Evolutionary conservation across 1,139 yeast species (phyloP).

Genomic region (Magnusiomyces tetraspermus): DNA sequence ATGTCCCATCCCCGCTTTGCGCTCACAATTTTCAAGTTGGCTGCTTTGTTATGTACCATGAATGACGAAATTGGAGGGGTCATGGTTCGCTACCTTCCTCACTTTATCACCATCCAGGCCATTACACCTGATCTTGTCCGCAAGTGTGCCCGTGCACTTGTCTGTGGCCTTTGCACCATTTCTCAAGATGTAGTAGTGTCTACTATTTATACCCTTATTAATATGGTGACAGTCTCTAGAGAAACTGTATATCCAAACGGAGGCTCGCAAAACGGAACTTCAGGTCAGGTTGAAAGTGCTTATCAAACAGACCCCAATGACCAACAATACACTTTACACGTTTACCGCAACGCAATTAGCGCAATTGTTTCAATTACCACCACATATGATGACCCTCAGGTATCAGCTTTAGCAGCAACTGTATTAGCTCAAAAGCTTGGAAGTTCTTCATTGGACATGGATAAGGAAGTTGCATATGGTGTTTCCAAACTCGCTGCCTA

Average conservation of each 20-base stretch:
- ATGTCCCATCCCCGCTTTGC: conserved; percentile 34
- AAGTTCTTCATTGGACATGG: conserved; percentile 35
- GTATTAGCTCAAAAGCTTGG: conserved; percentile 74
- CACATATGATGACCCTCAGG: conserved; percentile 61
- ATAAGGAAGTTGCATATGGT: conserved; percentile 42
- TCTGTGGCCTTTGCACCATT: conserved; percentile 38
- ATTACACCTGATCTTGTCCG: conserved; percentile 20
- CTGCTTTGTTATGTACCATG: conserved; percentile 45
- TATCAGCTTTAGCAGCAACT: conserved; percentile 73
- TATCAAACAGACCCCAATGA: conserved; percentile 15
- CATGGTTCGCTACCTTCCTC: conserved; percentile 27
- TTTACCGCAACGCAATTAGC: conserved; percentile 44
- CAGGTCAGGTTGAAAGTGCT: too few species aligned
- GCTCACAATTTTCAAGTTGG: conserved; percentile 43
- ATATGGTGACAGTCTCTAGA: conserved; percentile 55
- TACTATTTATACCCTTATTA: conserved; percentile 76
- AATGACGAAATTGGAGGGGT: conserved; percentile 27
- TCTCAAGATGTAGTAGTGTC: conserved; percentile 79
- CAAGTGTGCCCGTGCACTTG: conserved; percentile 35
- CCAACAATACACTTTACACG: not conserved
- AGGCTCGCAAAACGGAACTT: too few species aligned
- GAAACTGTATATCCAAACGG: conserved; percentile 11
- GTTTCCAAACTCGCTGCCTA: conserved; percentile 50
- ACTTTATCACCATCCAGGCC: conserved; percentile 39
- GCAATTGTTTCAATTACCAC: conserved; percentile 66